phyloP scores from a whole-genome alignment of 768 basidiomycete genomes.

The Omphalotus guepiniiformis region DNA sequence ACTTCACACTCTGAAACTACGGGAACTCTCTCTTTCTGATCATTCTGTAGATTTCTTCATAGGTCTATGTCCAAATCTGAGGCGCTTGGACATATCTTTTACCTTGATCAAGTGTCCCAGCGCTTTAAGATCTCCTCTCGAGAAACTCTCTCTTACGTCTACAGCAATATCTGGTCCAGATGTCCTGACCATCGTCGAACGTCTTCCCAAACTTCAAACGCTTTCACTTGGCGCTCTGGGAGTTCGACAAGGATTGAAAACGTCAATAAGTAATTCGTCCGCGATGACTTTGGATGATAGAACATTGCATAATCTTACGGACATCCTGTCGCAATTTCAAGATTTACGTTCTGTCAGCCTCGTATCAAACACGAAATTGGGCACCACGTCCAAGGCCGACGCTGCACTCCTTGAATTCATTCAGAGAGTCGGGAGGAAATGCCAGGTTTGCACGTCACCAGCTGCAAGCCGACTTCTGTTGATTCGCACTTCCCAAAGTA shows the following conservation, averaged over 20 bases:
- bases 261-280: constrained; percentile 40
- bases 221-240: constrained; percentile 60
- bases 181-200: constrained; percentile 34
- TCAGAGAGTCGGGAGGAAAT: constrained; percentile 48
- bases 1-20: constrained; percentile 55
- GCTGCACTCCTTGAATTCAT: constrained; percentile 44
- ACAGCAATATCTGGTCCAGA: constrained; percentile 39
- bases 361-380: constrained; percentile 61
- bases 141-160: constrained; percentile 65
- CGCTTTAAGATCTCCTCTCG: constrained; percentile 27
- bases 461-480: background rate
- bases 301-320: constrained; percentile 39
- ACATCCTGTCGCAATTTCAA: constrained; percentile 28
- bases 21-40: constrained; percentile 51
- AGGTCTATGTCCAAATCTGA: constrained; percentile 43
- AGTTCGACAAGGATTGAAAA: constrained; percentile 36
- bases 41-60: constrained; percentile 39
- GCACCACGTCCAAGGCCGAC: constrained; percentile 28
- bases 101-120: constrained; percentile 45
- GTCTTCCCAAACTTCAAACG: constrained; percentile 38
- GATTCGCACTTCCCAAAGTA: constrained; percentile 28
- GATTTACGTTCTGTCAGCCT: constrained; percentile 52
- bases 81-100: constrained; percentile 62
- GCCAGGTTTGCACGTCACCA: constrained; percentile 39
- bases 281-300: constrained; percentile 56